Conservation (phyloP, 164 flowering plant species). For the Tetracentron sinense region DNA sequence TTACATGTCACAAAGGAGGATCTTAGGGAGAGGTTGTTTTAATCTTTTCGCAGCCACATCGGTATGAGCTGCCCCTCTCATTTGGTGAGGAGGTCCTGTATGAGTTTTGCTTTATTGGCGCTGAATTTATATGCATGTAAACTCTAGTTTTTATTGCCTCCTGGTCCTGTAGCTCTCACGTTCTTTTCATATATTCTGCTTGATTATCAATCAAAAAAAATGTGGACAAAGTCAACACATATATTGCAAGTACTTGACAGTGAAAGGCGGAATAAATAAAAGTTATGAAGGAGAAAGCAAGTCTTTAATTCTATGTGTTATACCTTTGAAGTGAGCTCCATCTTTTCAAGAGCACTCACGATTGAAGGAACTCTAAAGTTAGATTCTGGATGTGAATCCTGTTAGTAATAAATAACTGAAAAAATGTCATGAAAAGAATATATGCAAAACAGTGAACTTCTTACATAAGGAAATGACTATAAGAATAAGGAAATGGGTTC, state of each 20-base stretch:
- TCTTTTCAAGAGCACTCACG: slow-evolving; percentile 56
- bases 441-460: neutral
- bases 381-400: slow-evolving; percentile 93
- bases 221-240: too few species aligned
- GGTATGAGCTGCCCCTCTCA: too few species aligned
- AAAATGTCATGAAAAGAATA: neutral
- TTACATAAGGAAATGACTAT: neutral
- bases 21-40: too few species aligned
- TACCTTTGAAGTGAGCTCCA: slow-evolving; percentile 79
- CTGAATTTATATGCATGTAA: too few species aligned
- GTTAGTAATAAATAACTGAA: slow-evolving; percentile 15
- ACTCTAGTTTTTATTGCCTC: too few species aligned
- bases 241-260: neutral
- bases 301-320: neutral
- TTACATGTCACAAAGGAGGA: too few species aligned
- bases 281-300: neutral
- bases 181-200: too few species aligned
- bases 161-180: too few species aligned
- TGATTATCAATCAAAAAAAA: too few species aligned
- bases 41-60: too few species aligned
- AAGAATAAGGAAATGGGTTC: neutral
- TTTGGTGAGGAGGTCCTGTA: too few species aligned
- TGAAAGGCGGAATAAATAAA: neutral
- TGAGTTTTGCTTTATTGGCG: too few species aligned
- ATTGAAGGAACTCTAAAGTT: slow-evolving; percentile 83